Evolutionary conservation across 1,284 basidiomycete genomes (phyloP).

Genomic region (Ganoderma sinense): DNA sequence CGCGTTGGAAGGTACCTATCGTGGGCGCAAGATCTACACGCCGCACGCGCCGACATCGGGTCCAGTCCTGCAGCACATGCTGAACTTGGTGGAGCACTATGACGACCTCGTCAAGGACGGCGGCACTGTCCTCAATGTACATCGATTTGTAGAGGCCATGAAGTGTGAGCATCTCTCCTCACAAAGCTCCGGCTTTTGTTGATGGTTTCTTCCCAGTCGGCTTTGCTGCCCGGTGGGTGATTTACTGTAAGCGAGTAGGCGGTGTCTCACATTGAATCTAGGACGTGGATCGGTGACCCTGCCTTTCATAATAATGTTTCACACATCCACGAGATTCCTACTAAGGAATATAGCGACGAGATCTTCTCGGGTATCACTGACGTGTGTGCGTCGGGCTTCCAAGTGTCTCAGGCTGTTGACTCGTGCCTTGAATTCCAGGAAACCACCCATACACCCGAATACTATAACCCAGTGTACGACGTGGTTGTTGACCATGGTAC

Average conservation of each 20-base stretch:
- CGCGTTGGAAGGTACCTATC: slow-evolving; percentile 82
- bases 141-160: slow-evolving; percentile 78
- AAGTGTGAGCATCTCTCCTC: slow-evolving; percentile 62
- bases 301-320: slow-evolving; percentile 62
- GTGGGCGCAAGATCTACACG: slow-evolving; percentile 83
- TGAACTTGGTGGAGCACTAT: slow-evolving; percentile 81
- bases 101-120: slow-evolving; percentile 56
- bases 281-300: slow-evolving; percentile 86
- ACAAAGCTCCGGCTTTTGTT: background rate
- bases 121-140: slow-evolving; percentile 64
- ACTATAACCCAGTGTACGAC: slow-evolving; percentile 88
- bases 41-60: slow-evolving; percentile 86
- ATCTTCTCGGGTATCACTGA: slow-evolving; percentile 81
- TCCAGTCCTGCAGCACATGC: slow-evolving; percentile 80
- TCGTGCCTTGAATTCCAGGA: slow-evolving; percentile 54
- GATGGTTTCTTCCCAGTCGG: slow-evolving; percentile 52
- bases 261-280: slow-evolving; percentile 33
- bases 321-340: slow-evolving; percentile 73
- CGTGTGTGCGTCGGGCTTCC: slow-evolving; percentile 51
- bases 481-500: slow-evolving; percentile 87
- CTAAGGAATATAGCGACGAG: slow-evolving; percentile 71
- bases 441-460: slow-evolving; percentile 78
- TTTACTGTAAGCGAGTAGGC: no score
- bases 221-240: slow-evolving; percentile 71
- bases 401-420: background rate